Conservation (phyloP, 2,329 filamentous ascomycete genomes). For the Sarocladium oryzae region DNA sequence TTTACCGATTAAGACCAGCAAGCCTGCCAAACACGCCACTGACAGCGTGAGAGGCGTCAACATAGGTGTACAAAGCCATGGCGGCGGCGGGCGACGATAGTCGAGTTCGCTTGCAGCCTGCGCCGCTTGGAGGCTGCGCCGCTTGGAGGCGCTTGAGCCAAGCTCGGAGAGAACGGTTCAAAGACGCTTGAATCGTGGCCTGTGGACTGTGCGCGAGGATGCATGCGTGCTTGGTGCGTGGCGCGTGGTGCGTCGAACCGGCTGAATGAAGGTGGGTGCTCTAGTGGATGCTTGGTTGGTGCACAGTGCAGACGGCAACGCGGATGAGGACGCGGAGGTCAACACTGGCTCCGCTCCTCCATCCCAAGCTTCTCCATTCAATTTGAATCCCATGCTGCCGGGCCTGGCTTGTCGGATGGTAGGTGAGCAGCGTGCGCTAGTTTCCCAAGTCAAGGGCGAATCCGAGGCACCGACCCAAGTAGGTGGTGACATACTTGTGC, state of each 20-base stretch:
- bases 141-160: conserved; percentile 1
- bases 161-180: not conserved
- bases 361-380: conserved; percentile 7
- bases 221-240: too few species aligned
- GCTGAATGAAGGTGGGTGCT: conserved; percentile 8
- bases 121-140: too few species aligned
- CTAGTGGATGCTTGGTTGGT: conserved; percentile 5
- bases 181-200: conserved; percentile 5
- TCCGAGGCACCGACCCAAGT: conserved; percentile 1
- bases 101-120: not conserved
- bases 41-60: not conserved
- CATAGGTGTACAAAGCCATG: not conserved
- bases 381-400: conserved; percentile 9
- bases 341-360: conserved; percentile 8
- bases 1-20: not conserved
- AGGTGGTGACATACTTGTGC: not conserved
- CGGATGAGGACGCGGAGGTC: conserved; percentile 5
- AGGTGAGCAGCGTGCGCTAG: conserved; percentile 3
- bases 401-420: conserved; percentile 7
- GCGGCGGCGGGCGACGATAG: not conserved
- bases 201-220: not conserved
- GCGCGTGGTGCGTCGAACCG: not conserved
- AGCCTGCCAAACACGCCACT: not conserved
- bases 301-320: conserved; percentile 3
- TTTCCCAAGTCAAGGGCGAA: not conserved